These are phyloP conservation scores for Calophaca sinica DNA, from an alignment of 306 rosid genomes.

Conservation along the genomic window DNA sequence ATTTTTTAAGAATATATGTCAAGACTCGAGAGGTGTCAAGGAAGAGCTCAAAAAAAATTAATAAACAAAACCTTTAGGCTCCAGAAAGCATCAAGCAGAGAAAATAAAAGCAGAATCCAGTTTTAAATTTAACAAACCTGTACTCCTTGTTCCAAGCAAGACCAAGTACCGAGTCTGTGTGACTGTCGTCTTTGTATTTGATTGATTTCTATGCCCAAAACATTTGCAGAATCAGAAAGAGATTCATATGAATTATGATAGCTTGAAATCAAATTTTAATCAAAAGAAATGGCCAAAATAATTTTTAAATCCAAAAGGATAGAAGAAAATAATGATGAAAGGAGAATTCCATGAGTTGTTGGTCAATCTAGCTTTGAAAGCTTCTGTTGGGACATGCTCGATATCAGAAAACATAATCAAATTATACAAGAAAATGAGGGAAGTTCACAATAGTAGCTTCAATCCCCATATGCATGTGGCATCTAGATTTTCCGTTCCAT, in stretches of 20 bases:
- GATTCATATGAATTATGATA: conserved; percentile 5
- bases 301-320: not conserved
- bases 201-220: conserved; percentile 58
- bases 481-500: not conserved
- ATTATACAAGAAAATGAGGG: conserved; percentile 11
- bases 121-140: conserved; percentile 58
- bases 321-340: conserved; percentile 21
- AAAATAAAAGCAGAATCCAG: conserved; percentile 37
- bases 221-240: conserved; percentile 43
- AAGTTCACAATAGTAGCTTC: conserved; percentile 18
- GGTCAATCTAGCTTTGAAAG: not conserved
- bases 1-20: conserved; percentile 17
- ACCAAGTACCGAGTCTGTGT: conserved; percentile 86
- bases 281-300: conserved; percentile 5
- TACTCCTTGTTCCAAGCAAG: conserved; percentile 97
- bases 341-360: not conserved
- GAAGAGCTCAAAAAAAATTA: conserved; percentile 13
- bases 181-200: conserved; percentile 84
- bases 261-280: not conserved
- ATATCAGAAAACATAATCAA: conserved; percentile 18
- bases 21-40: conserved; percentile 10
- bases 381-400: not conserved
- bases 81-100: conserved; percentile 32
- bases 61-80: not conserved
- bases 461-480: not conserved